A percentile compares a stretch with the other conserved stretches of the same genome.
These are phyloP conservation scores for Aureobasidium sp. DNA, from an alignment of 2,329 filamentous ascomycete genomes.

Conservation along the genomic window DNA sequence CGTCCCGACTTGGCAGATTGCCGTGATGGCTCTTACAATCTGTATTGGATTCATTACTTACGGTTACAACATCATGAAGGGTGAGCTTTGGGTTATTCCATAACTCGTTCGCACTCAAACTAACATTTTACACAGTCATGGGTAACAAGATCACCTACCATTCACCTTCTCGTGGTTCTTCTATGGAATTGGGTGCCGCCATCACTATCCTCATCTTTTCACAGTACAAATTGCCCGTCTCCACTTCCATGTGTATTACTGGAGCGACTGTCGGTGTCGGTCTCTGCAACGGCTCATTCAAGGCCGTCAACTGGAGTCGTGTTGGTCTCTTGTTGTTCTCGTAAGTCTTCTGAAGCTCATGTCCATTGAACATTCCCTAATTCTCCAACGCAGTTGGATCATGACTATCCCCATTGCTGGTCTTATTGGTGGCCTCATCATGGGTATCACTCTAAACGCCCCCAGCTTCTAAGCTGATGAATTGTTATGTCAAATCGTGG, in stretches of 20 bases:
- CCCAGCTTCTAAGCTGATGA: slow-evolving; percentile 49
- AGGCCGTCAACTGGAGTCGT: slow-evolving; percentile 70
- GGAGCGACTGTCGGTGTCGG: slow-evolving; percentile 70
- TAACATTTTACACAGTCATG: slow-evolving; percentile 35
- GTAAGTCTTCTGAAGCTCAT: neutral
- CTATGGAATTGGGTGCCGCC: slow-evolving; percentile 67
- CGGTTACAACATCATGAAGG: slow-evolving; percentile 70
- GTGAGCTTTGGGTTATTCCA: neutral
- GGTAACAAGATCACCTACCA: slow-evolving; percentile 68
- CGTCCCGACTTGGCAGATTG: slow-evolving; percentile 72
- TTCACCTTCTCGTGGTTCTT: slow-evolving; percentile 66
- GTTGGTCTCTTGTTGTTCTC: slow-evolving; percentile 62
- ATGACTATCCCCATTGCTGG: slow-evolving; percentile 66
- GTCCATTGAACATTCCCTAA: neutral
- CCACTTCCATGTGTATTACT: slow-evolving; percentile 71
- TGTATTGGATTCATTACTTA: slow-evolving; percentile 67
- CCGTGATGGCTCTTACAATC: slow-evolving; percentile 65
- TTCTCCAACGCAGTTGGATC: slow-evolving; percentile 54
- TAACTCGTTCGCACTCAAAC: neutral
- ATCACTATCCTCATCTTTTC: slow-evolving; percentile 72
- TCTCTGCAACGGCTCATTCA: slow-evolving; percentile 64
- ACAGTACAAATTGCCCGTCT: slow-evolving; percentile 67
- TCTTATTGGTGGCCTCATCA: slow-evolving; percentile 64
- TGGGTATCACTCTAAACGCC: slow-evolving; percentile 69
- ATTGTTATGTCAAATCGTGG: too few relatives aligned